phyloP scores from a whole-genome alignment of 176 grass and related monocot genomes.

The Eremochloa ophiuroides region DNA sequence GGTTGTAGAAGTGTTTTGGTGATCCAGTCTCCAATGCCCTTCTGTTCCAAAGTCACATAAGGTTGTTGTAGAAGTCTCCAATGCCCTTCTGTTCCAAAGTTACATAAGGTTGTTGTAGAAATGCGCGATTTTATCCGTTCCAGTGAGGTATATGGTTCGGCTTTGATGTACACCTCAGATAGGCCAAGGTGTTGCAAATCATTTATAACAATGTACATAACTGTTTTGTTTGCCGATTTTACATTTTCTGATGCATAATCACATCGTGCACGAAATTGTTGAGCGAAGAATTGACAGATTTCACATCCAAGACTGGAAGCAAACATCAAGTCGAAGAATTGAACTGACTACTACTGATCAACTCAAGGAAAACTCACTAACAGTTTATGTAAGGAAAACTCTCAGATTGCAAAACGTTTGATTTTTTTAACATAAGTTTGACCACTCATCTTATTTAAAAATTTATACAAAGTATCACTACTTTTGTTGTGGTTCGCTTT shows the following conservation, averaged over 20 bases:
- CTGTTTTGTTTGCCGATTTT: neutral
- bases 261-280: neutral
- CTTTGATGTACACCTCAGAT: slow-evolving; percentile 28
- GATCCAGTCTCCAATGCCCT: neutral
- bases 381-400: too few species aligned
- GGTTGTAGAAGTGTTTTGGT: slow-evolving; percentile 29
- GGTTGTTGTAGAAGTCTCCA: neutral
- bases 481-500: too few species aligned
- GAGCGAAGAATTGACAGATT: neutral
- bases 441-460: too few species aligned
- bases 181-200: slow-evolving; percentile 13
- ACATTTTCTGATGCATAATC: neutral
- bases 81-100: neutral
- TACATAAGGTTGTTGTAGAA: slow-evolving; percentile 4
- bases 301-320: neutral
- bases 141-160: neutral
- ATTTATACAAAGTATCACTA: too few species aligned
- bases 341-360: neutral
- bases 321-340: neutral
- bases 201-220: slow-evolving; percentile 39
- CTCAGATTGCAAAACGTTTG: too few species aligned
- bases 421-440: too few species aligned
- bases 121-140: neutral
- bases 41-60: neutral
- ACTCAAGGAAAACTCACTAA: neutral